Evolutionary conservation across 2,329 filamentous ascomycete species (phyloP), one percentile per base, ranked within the genome.

Genomic region (Mycosphaerella sp.): DNA sequence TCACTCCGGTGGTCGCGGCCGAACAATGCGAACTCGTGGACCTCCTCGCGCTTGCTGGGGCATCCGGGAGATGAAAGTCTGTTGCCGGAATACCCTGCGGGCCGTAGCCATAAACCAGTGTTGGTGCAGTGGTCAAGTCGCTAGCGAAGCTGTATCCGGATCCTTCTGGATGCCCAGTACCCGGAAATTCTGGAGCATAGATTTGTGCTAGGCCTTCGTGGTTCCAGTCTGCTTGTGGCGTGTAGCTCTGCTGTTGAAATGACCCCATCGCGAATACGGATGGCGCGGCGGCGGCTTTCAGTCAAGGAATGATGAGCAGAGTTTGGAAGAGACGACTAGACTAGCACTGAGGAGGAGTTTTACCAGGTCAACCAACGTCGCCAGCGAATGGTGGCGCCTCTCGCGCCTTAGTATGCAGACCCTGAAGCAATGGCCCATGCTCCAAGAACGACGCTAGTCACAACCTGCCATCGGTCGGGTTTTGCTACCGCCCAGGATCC

Each of bases 1-100:
- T 52, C 18, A 41, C 18, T 45, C 46, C 30, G 32, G 34, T 27
- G 36, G 41, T 32, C 25, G 18, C 39, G 27, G 39, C 17, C 13
- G 50, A 47, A 21, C 44, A 46, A 27, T 48, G 53, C 21, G 42
- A 40, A 27, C 32, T 46, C 27, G 14, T 32, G 18, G 40, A 37
- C 34, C 46, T 50, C 30, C 46, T 46, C 27, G 43, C 47, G 25
- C 47, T 46, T 16, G 52, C 42, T 17, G 47, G 32, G 13, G 36
- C 52, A 30, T 25, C 47, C 17, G 52, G 52, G 5, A 54, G 27
- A 18, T 50, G 52, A 14, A 54, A 54, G 2, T 32, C 28, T 25
- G 44, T 43, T 27, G 44, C 36, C 18, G 30, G 18, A 10, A 41
- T 47, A 18, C 41, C 41, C 28, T 40, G 39, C 34, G 41, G 46